phyloP scores from a whole-genome alignment of 352 stramenopile species.

The Saprolegnia diclina region DNA sequence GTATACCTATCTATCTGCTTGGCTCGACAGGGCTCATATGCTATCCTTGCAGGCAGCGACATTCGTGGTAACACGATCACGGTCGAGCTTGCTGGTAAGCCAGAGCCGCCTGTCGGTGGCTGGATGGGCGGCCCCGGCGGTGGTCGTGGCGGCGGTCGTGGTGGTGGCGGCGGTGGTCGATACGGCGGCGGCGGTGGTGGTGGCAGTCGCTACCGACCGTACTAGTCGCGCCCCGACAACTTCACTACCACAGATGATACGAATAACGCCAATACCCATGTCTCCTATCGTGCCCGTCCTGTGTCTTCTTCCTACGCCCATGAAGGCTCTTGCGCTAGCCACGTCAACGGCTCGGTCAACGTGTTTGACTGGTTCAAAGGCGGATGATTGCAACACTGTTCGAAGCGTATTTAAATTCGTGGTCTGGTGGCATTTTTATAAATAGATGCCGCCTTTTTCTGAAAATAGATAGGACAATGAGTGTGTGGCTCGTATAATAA shows the following conservation, averaged over 20 bases:
- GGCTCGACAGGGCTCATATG: background rate
- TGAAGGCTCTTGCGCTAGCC: too few relatives aligned
- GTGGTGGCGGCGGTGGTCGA: constrained; percentile 38
- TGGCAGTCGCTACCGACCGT: constrained; percentile 26
- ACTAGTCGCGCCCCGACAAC: constrained; percentile 1
- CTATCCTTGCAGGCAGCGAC: constrained; percentile 40
- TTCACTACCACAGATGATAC: background rate
- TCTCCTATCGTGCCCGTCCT: background rate
- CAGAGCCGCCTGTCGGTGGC: constrained; percentile 64
- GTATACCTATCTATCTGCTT: constrained; percentile 30
- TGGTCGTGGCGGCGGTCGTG: constrained; percentile 29
- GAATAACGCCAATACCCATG: background rate
- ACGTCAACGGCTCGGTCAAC: too few relatives aligned
- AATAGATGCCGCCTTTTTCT: background rate
- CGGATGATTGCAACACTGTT: background rate
- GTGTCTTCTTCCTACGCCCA: too few relatives aligned
- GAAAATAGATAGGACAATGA: too few relatives aligned
- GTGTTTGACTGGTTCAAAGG: too few relatives aligned
- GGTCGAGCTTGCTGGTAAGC: constrained; percentile 77
- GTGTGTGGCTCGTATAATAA: background rate
- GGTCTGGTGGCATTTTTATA: background rate
- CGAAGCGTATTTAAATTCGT: background rate
- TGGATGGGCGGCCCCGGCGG: constrained; percentile 52
- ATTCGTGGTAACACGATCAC: constrained; percentile 81
- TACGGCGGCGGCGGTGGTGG: constrained; percentile 35